Evolutionary conservation across 306 rosid genomes (phyloP), one percentile per base, ranked within the genome.

Genomic region (Rosa chinensis): DNA sequence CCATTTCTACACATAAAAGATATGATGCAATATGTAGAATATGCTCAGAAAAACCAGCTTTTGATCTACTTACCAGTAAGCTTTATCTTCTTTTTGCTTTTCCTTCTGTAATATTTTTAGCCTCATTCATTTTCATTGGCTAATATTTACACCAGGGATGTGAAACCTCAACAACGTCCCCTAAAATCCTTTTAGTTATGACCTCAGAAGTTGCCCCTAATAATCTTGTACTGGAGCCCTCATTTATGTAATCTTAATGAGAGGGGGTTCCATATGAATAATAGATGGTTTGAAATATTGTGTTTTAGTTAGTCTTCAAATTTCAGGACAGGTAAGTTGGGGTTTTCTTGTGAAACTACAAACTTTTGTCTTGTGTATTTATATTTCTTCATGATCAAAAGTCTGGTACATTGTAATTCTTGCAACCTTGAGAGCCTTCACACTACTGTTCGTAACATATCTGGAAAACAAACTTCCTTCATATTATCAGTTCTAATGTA

Each of bases 51-150:
- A 44, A 49, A 50, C 5, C 43, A 66, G 78, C 59, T 74, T 23
- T 74, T 75, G 0, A 66, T 80, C 8, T 74, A 74, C 39, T 56
- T 71, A 8, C 28, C 25, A 0, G 83, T 80, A 75, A 74, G 79
- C 67, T 42, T 74, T 23, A 62, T 61, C 58, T 68, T 68, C 50
- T 1, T 75, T 75, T 18, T 44, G 25, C 28, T 17, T 75, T 75
- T 4, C 3, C 35, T 72, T 61, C 63, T 28, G 8, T 58, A 25
- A 70, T 28, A 13, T 56, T 6, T 32, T 20, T 44, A 23, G 40
- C 40, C 17, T 32, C 45, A 6, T 44, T 70, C 9, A 21, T 61
- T 35, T 6, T 9, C 11, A 14, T 13, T 63, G 13, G 68, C 18
- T 62, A 61, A 61, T 61, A 0, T 12, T 18, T 62, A 28, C 23